These are phyloP conservation scores for Phialophora verrucosa DNA, from an alignment of 2,329 filamentous ascomycete species.

Conservation along the genomic window DNA sequence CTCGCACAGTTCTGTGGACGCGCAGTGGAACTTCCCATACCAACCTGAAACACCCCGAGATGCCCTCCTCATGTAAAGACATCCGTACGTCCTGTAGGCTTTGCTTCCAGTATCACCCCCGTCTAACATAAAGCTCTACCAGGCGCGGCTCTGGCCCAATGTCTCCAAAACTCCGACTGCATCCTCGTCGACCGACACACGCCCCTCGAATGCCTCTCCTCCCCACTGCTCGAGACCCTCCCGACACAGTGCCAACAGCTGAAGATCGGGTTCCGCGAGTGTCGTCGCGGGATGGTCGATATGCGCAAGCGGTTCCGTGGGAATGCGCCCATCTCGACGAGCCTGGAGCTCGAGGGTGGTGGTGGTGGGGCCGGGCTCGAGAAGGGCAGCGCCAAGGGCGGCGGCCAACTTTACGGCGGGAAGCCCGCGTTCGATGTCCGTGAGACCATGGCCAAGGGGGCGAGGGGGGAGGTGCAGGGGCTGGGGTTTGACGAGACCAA, in stretches of 20 bases:
- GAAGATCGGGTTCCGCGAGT: slow-evolving; percentile 90
- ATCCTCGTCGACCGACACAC: slow-evolving; percentile 89
- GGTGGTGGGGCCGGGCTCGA: slow-evolving; percentile 49
- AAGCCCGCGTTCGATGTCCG: slow-evolving; percentile 73
- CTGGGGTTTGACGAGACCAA: slow-evolving; percentile 54
- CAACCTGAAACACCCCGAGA: slow-evolving; percentile 46
- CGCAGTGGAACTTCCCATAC: background rate
- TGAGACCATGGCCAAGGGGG: slow-evolving; percentile 71
- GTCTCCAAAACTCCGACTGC: slow-evolving; percentile 95
- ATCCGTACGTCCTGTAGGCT: slow-evolving; percentile 69
- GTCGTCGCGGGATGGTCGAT: slow-evolving; percentile 94
- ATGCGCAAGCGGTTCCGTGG: slow-evolving; percentile 98
- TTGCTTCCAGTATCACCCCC: no score
- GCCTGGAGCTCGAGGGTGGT: slow-evolving; percentile 65
- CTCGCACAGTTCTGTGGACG: background rate
- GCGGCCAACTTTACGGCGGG: slow-evolving; percentile 75
- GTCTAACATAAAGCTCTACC: background rate
- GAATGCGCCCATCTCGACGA: slow-evolving; percentile 80
- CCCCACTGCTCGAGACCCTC: slow-evolving; percentile 79
- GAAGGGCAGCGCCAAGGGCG: background rate
- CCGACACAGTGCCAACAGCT: slow-evolving; percentile 90
- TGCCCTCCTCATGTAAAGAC: slow-evolving; percentile 97
- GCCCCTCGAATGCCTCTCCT: slow-evolving; percentile 84
- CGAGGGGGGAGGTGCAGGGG: slow-evolving; percentile 39
- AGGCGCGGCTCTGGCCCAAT: slow-evolving; percentile 76